phyloP scores from a whole-genome alignment of 352 stramenopile genomes.

The Pythium guiyangense region DNA sequence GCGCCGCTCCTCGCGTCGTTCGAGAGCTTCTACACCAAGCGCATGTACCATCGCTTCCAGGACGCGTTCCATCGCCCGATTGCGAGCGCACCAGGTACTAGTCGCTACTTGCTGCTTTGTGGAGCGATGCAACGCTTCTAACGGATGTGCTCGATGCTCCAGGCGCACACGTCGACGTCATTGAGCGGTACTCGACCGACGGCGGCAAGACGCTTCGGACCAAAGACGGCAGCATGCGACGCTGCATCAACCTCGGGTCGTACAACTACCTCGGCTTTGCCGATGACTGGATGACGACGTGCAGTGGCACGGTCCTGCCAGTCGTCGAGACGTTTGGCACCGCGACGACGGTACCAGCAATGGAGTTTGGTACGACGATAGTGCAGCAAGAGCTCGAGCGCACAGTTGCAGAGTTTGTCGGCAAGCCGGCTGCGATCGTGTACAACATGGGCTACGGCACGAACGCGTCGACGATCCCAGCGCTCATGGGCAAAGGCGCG shows the following conservation, averaged over 20 bases:
- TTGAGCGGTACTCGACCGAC: slow-evolving; percentile 68
- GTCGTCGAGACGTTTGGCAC: slow-evolving; percentile 65
- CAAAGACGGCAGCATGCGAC: slow-evolving; percentile 14
- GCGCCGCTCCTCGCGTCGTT: slow-evolving; percentile 87
- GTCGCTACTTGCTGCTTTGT: background rate
- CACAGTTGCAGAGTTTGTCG: slow-evolving; percentile 89
- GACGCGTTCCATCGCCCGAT: slow-evolving; percentile 42
- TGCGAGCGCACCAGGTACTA: slow-evolving; percentile 20
- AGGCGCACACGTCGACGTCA: slow-evolving; percentile 76
- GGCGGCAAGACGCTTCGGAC: slow-evolving; percentile 31
- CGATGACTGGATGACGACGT: slow-evolving; percentile 93
- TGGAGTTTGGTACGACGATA: slow-evolving; percentile 56
- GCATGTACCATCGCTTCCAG: slow-evolving; percentile 91
- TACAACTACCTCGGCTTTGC: slow-evolving; percentile 98
- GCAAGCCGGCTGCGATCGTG: slow-evolving; percentile 95
- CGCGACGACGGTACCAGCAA: slow-evolving; percentile 17
- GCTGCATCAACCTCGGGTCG: slow-evolving; percentile 91
- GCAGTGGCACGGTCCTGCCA: slow-evolving; percentile 63
- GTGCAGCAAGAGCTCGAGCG: slow-evolving; percentile 93
- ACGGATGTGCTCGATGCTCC: background rate
- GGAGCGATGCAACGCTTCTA: background rate
- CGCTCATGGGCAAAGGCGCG: slow-evolving; percentile 91
- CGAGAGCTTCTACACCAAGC: slow-evolving; percentile 94
- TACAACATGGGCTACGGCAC: slow-evolving; percentile 99
- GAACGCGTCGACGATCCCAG: slow-evolving; percentile 96